phyloP scores from a whole-genome alignment of 306 rosid genomes.

The Mimosa pudica region DNA sequence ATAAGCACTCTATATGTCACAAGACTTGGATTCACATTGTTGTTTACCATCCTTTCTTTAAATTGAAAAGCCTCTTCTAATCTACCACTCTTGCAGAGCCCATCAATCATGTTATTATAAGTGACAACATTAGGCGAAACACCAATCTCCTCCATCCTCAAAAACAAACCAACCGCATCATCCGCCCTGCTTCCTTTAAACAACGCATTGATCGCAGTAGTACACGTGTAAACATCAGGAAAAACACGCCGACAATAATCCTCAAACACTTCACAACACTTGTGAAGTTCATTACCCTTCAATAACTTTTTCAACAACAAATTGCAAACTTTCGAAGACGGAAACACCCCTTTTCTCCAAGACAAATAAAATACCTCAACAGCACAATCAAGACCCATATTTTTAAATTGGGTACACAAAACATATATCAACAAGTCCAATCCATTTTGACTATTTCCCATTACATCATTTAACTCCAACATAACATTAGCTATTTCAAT shows the following conservation, averaged over 20 bases:
- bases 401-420: slow-evolving; percentile 54
- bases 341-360: slow-evolving; percentile 44
- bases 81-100: slow-evolving; percentile 64
- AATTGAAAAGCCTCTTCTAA: slow-evolving; percentile 54
- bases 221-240: slow-evolving; percentile 60
- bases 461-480: slow-evolving; percentile 33
- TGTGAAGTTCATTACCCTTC: slow-evolving; percentile 53
- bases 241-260: slow-evolving; percentile 38
- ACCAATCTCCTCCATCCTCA: slow-evolving; percentile 58
- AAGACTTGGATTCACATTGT: slow-evolving; percentile 53
- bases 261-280: slow-evolving; percentile 57
- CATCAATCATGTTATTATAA: slow-evolving; percentile 66
- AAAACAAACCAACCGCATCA: slow-evolving; percentile 53
- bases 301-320: slow-evolving; percentile 62
- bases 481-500: slow-evolving; percentile 48
- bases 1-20: slow-evolving; percentile 62
- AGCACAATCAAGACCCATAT: slow-evolving; percentile 44
- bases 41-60: slow-evolving; percentile 54
- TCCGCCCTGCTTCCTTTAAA: slow-evolving; percentile 64
- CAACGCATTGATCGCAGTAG: slow-evolving; percentile 56
- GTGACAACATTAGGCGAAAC: slow-evolving; percentile 66
- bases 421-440: slow-evolving; percentile 65
- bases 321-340: slow-evolving; percentile 55
- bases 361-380: slow-evolving; percentile 47
- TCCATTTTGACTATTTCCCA: slow-evolving; percentile 34